phyloP scores from a whole-genome alignment of 176 grass and related monocot genomes.

The Aechmea fasciata region DNA sequence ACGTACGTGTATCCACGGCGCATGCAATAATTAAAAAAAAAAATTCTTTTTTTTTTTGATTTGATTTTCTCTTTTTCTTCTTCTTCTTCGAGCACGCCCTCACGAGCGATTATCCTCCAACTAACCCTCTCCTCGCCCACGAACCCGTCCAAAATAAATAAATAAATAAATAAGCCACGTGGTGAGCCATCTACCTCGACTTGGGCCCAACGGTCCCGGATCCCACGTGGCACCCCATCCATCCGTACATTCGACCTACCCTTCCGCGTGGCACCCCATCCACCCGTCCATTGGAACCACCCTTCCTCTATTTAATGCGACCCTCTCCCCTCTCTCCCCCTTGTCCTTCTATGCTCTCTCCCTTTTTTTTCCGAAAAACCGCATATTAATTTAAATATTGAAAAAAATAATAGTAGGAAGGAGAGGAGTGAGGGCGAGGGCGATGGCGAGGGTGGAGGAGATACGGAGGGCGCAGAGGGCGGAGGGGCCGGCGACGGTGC shows the following conservation, averaged over 20 bases:
- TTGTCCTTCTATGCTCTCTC: neutral
- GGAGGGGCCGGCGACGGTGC: conserved; percentile 57
- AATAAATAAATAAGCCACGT: conserved; percentile 2
- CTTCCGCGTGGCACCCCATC: conserved; percentile 45
- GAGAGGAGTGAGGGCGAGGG: neutral
- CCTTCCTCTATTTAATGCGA: neutral
- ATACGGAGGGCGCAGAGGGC: conserved; percentile 66
- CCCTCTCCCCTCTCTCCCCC: neutral
- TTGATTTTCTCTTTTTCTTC: too few relatives aligned
- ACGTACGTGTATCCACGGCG: too few relatives aligned
- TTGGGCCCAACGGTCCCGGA: neutral
- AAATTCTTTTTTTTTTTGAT: too few relatives aligned
- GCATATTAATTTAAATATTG: too few relatives aligned
- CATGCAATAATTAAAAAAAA: too few relatives aligned
- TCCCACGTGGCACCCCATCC: conserved; percentile 48
- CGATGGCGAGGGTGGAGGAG: conserved; percentile 54
- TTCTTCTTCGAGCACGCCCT: too few relatives aligned
- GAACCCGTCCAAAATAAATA: neutral
- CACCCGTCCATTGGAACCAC: conserved; percentile 65
- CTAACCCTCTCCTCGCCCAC: conserved; percentile 2
- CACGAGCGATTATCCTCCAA: conserved; percentile 1
- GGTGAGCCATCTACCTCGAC: conserved; percentile 2
- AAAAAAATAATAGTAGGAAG: too few relatives aligned
- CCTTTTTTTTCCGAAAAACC: neutral
- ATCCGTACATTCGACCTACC: conserved; percentile 67